Conservation (phyloP, 805 yeast species). For the Wickerhamomyces chaumierensis region DNA sequence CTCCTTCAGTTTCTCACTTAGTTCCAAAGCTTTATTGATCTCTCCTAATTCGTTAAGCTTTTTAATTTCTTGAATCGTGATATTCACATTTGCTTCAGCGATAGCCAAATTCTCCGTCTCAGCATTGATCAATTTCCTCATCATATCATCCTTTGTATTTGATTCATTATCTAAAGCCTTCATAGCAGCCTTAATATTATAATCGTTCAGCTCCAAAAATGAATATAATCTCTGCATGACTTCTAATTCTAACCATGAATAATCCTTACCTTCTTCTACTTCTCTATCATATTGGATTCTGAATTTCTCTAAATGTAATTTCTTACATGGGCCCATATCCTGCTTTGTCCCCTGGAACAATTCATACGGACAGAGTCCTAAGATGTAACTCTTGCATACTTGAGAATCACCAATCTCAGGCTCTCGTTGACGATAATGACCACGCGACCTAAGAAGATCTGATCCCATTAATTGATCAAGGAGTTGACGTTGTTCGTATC, state of each 20-base stretch:
- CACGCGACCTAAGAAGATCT: conserved; percentile 21
- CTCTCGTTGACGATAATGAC: conserved; percentile 29
- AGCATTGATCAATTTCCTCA: conserved; percentile 38
- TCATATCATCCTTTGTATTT: conserved; percentile 57
- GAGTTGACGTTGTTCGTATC: conserved; percentile 59
- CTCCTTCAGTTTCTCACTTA: conserved; percentile 33
- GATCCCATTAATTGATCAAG: conserved; percentile 77
- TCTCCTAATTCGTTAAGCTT: conserved; percentile 39
- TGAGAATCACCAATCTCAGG: conserved; percentile 37
- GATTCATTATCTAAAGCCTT: conserved; percentile 36
- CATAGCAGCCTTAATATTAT: conserved; percentile 54
- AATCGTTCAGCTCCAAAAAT: conserved; percentile 40
- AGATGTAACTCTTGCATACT: conserved; percentile 73
- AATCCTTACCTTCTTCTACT: conserved; percentile 27
- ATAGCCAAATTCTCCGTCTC: conserved; percentile 48
- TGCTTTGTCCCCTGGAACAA: conserved; percentile 73
- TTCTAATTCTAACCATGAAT: conserved; percentile 36
- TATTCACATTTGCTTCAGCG: conserved; percentile 50
- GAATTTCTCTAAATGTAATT: conserved; percentile 62
- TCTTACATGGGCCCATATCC: conserved; percentile 72
- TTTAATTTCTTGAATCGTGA: conserved; percentile 57
- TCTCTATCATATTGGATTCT: conserved; percentile 55
- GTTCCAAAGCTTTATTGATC: conserved; percentile 37
- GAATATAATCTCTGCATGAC: conserved; percentile 35
- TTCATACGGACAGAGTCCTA: conserved; percentile 82